Evolutionary conservation across 2,329 filamentous ascomycete species (phyloP), one percentile per base, ranked within the genome.

Genomic region (Cladosporium oxysporum): DNA sequence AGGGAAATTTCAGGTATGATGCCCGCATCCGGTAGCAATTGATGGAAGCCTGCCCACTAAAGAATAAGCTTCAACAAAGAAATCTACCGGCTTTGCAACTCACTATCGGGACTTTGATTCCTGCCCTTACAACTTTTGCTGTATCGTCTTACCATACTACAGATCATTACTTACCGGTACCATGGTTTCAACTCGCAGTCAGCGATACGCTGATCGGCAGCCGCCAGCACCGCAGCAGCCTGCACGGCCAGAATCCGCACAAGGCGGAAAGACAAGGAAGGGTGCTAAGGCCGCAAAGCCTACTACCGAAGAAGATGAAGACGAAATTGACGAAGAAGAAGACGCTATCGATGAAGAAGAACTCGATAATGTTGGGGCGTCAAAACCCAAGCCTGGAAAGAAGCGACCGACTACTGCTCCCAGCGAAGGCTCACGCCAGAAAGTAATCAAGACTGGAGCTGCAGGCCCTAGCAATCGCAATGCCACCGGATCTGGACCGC

Each of bases 1-100:
- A 28, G 37, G 29, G 49, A 29, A 59, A 50, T 29, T 60, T 57
- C 49, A 58, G 50, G 50, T n/a, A 60, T 50, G 35, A 31, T 63
- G 59, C 37, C 63, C 52, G 52, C 52, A 55, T 33, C 52, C 18
- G 29, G 52, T 55, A 55, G 52, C 28, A 47, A 55, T 55, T 33
- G 28, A 55, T 31, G 31, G 16, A 29, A 33, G 14, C 5, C 18
- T 8, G 7, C 28, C 49, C 29, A 33, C n/a, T 8, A 53, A 53
- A 53, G 50, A 31, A 31, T 2, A 33, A n/a, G 28, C 28, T 55
- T 55, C 11, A 55, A 55, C 52, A 55, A 55, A 55, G 52, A 18
- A 7, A 11, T 1, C 8, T 29, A n/a, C 26, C 5, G 18, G 12
- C 28, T 55, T 4, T 33, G 28, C 18, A 33, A 14, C 16, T n/a